Percentiles rank a stretch among this genome's conserved stretches.
Conservation (phyloP, 2,329 filamentous ascomycete species). For the Knufia petricola region DNA sequence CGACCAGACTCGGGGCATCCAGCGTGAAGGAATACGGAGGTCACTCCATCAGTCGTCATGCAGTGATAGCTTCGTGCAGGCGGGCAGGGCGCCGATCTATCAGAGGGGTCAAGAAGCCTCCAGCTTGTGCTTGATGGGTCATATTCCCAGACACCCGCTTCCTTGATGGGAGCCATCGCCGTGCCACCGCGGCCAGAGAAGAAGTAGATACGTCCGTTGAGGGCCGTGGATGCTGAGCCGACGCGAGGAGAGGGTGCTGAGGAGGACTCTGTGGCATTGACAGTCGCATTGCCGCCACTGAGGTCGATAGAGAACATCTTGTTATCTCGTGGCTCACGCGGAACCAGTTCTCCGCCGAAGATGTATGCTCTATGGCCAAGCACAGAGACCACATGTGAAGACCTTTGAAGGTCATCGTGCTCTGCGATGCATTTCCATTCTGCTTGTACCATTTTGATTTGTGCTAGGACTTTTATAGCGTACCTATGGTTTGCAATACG, state of each 20-base stretch:
- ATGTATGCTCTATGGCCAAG: slow-evolving; percentile 52
- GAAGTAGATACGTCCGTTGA: slow-evolving; percentile 63
- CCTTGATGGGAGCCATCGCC: slow-evolving; percentile 62
- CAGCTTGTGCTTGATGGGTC: slow-evolving; percentile 56
- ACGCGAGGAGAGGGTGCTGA: neutral
- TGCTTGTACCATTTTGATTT: slow-evolving; percentile 2
- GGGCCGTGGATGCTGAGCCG: slow-evolving; percentile 60
- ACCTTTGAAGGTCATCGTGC: slow-evolving; percentile 48
- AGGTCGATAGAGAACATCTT: slow-evolving; percentile 54
- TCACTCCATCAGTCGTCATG: slow-evolving; percentile 51
- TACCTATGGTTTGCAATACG: neutral
- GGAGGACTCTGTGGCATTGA: slow-evolving; percentile 42
- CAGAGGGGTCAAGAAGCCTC: slow-evolving; percentile 52
- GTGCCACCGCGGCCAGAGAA: slow-evolving; percentile 69
- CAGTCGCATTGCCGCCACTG: slow-evolving; percentile 26
- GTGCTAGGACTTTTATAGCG: neutral
- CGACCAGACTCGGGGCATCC: slow-evolving; percentile 58
- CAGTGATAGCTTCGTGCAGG: slow-evolving; percentile 63
- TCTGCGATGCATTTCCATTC: neutral
- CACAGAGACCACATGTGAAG: slow-evolving; percentile 62
- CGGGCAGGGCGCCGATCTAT: slow-evolving; percentile 42
- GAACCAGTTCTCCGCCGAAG: slow-evolving; percentile 65
- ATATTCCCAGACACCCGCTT: slow-evolving; percentile 69
- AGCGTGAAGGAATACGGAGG: slow-evolving; percentile 66
- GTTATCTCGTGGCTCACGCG: slow-evolving; percentile 61